Conservation (phyloP, 2,329 filamentous ascomycete species). For the Aspergillus versicolor region DNA sequence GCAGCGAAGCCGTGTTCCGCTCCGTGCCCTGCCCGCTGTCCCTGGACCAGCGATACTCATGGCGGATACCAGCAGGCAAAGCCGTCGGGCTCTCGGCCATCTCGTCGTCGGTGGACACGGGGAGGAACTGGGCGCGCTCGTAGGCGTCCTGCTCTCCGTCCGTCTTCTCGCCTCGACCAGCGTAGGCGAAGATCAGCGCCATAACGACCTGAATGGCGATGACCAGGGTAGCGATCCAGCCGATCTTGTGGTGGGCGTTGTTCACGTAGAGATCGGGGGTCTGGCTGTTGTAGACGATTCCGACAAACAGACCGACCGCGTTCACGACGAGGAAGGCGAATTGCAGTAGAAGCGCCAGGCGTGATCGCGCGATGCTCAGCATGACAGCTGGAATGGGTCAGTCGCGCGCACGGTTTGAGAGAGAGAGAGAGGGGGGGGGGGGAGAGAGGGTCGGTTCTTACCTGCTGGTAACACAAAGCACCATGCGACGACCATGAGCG, state of each 20-base stretch:
- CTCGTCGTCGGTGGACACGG: conserved; percentile 55
- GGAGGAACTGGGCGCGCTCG: conserved; percentile 62
- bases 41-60: conserved; percentile 60
- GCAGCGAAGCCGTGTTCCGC: conserved; percentile 64
- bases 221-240: conserved; percentile 75
- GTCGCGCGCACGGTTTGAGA: not conserved
- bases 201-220: conserved; percentile 69
- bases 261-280: conserved; percentile 23
- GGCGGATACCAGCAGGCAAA: conserved; percentile 37
- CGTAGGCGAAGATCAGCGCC: conserved; percentile 63
- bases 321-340: conserved; percentile 21
- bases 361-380: conserved; percentile 78
- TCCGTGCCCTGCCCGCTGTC: conserved; percentile 77
- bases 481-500: conserved; percentile 70
- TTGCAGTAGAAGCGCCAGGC: conserved; percentile 63
- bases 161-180: conserved; percentile 44
- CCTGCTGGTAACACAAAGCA: conserved; percentile 70
- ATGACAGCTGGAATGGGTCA: conserved; percentile 65
- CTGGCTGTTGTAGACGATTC: conserved; percentile 23
- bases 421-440: too few species aligned
- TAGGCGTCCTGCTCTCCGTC: conserved; percentile 28
- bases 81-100: conserved; percentile 54
- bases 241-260: conserved; percentile 25
- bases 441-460: conserved; percentile 41
- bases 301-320: conserved; percentile 20